A percentile compares a stretch with the other conserved stretches of the same genome.
Evolutionary conservation across 164 flowering plant species (phyloP).

Genomic region (Vitis vinifera): DNA sequence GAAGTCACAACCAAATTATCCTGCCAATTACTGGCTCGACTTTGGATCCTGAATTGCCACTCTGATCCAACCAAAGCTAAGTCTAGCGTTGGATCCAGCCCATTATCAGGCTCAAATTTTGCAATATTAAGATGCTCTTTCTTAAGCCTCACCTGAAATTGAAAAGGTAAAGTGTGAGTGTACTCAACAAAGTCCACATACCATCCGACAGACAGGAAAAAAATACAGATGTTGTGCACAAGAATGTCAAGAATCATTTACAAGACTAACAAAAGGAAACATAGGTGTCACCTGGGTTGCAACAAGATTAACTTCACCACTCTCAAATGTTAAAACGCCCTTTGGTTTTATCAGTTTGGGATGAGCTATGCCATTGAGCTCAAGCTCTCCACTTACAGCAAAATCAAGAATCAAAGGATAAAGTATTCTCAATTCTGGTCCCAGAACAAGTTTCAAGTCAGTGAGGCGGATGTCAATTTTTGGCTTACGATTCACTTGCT

Average conservation of each 20-base stretch:
- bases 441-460: slow-evolving; percentile 83
- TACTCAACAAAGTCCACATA: slow-evolving; percentile 3
- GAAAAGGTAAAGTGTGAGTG: slow-evolving; percentile 14
- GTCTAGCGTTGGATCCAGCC: slow-evolving; percentile 90
- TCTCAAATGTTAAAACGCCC: slow-evolving; percentile 89
- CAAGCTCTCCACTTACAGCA: slow-evolving; percentile 95
- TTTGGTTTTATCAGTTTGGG: slow-evolving; percentile 88
- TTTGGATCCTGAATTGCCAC: slow-evolving; percentile 96
- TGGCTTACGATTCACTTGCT: slow-evolving; percentile 61
- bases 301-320: slow-evolving; percentile 96
- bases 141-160: slow-evolving; percentile 86
- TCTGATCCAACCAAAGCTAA: slow-evolving; percentile 96
- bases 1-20: slow-evolving; percentile 95
- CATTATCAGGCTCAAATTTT: slow-evolving; percentile 95
- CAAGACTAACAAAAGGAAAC: background rate
- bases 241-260: background rate
- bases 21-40: slow-evolving; percentile 98
- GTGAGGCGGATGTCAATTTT: slow-evolving; percentile 72
- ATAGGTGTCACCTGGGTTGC: slow-evolving; percentile 77
- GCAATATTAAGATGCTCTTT: slow-evolving; percentile 90
- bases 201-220: background rate
- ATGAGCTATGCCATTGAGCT: slow-evolving; percentile 87
- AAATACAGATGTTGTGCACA: background rate
- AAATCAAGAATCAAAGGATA: slow-evolving; percentile 97
- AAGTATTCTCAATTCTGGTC: slow-evolving; percentile 90